Base-by-base conservation (phyloP, 208 protist genomes). In the Strigomonas oncopelti region DNA sequence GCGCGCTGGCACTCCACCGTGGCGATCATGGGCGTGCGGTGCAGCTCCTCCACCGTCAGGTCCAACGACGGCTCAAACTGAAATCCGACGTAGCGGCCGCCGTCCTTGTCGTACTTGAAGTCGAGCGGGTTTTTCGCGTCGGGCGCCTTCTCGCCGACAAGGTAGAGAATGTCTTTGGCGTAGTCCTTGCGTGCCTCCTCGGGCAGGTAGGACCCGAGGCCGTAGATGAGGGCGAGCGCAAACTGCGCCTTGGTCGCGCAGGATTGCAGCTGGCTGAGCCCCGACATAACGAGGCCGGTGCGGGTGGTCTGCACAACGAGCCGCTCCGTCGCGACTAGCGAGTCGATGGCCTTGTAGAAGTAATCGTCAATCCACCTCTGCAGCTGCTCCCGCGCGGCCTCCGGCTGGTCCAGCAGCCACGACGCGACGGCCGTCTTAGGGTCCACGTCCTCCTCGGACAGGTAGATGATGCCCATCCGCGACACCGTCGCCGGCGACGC, bases 381-480 rank as follows among this genome's bases (percentile, higher is more conserved):
- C 16, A 98, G 76, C 65, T 85, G 68, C 42, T 61, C 65, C 51
- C 80, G 86, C 48, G 52, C 13, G 22, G 93, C 84, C 61, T 96
- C 90, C 4, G 85, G 84, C 68, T 96, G 95, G 31, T 90, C 81
- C 32, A 65, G 22, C 14, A 98, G 72, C 97, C 98, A 99, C 18
- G 92, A 86, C 25, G 83, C 67, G 14, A 99, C 94, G 42, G 97
- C 85, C 36, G 77, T 91, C 76, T 91, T 88, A 27, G 96, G 82
- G 65, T 98, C 93, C 14, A 98, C 85, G 64, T 99, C 95, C 71
- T 98, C 92, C 74, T 99, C 96, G 22, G 91, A 97, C 24, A 99
- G 87, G 77, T 98, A 98, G 63, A 99, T 98, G 77, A 99, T 98
- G 61, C 97, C 97, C 97, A 99, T 98, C 48, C 97, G 94, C 22